Percentiles rank a stretch among this genome's conserved stretches.
Conservation (phyloP, 2,329 filamentous ascomycete genomes). For the Coniosporium uncinatum region DNA sequence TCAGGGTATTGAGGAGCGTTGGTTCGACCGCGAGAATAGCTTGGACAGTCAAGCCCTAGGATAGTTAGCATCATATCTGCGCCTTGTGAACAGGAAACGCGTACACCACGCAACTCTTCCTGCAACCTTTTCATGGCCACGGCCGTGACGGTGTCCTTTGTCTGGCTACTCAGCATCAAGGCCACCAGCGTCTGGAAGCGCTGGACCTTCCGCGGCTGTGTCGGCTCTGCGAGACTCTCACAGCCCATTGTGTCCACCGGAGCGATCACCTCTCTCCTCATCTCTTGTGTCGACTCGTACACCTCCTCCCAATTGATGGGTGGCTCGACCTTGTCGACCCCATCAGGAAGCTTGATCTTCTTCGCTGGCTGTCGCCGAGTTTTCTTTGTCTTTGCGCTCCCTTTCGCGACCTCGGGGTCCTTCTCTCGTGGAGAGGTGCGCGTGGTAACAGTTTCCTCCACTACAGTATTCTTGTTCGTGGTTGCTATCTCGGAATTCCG, state of each 20-base stretch:
- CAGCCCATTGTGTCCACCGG: slow-evolving; percentile 99
- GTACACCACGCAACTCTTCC: slow-evolving; percentile 57
- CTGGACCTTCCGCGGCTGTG: slow-evolving; percentile 46
- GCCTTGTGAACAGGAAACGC: too few species aligned
- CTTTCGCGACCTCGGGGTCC: neutral
- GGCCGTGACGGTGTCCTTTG: slow-evolving; percentile 87
- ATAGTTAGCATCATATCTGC: too few species aligned
- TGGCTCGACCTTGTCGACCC: slow-evolving; percentile 28
- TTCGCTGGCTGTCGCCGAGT: slow-evolving; percentile 5
- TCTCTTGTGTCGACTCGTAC: slow-evolving; percentile 66
- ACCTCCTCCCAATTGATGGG: slow-evolving; percentile 81
- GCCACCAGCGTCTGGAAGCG: slow-evolving; percentile 84
- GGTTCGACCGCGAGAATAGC: slow-evolving; percentile 72
- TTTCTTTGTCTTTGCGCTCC: neutral
- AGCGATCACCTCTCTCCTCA: slow-evolving; percentile 67
- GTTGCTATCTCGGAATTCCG: neutral
- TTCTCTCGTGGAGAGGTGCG: too few species aligned
- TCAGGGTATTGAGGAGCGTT: slow-evolving; percentile 63
- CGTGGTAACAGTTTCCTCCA: too few species aligned
- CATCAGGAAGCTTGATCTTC: neutral
- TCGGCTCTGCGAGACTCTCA: slow-evolving; percentile 62
- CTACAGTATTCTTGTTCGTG: neutral
- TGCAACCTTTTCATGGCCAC: slow-evolving; percentile 77
- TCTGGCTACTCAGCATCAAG: slow-evolving; percentile 89
- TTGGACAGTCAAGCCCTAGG: slow-evolving; percentile 61